phyloP scores from a whole-genome alignment of 768 basidiomycete genomes.

The Boletus sp. region DNA sequence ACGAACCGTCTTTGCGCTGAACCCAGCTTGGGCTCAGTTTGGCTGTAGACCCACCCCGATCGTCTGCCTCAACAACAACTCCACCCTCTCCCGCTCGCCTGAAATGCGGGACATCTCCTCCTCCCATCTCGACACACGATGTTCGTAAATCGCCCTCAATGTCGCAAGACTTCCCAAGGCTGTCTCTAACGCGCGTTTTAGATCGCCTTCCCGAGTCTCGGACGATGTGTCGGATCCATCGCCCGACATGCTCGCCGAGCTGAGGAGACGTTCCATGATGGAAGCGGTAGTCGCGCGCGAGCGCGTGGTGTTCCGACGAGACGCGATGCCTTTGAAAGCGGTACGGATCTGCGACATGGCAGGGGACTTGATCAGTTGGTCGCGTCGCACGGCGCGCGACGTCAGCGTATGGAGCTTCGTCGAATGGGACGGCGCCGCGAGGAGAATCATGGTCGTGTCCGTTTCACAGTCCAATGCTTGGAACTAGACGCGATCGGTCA shows the following conservation, averaged over 20 bases:
- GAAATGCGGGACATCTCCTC: conserved; percentile 66
- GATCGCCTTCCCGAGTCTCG: conserved; percentile 57
- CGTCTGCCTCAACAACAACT: conserved; percentile 63
- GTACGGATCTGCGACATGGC: conserved; percentile 53
- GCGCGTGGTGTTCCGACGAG: conserved; percentile 49
- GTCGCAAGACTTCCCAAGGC: conserved; percentile 65
- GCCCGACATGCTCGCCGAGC: conserved; percentile 39
- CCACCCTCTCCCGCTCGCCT: conserved; percentile 67
- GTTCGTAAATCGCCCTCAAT: conserved; percentile 63
- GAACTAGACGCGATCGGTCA: conserved; percentile 47
- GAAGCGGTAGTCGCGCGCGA: conserved; percentile 47
- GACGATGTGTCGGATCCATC: conserved; percentile 54
- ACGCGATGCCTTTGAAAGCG: conserved; percentile 59
- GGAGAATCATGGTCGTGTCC: conserved; percentile 70
- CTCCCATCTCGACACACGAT: conserved; percentile 65
- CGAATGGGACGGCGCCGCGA: conserved; percentile 74
- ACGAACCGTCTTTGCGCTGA: background rate
- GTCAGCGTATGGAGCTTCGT: conserved; percentile 61
- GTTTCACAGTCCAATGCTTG: conserved; percentile 78
- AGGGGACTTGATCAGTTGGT: conserved; percentile 46
- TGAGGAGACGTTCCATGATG: conserved; percentile 44
- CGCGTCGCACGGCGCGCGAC: conserved; percentile 68
- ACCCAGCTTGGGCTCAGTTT: conserved; percentile 13
- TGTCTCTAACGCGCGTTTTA: conserved; percentile 65
- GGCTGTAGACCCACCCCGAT: conserved; percentile 42